Base-by-base conservation (phyloP, 148 eudicot genomes). In the Rhododendron vialii region DNA sequence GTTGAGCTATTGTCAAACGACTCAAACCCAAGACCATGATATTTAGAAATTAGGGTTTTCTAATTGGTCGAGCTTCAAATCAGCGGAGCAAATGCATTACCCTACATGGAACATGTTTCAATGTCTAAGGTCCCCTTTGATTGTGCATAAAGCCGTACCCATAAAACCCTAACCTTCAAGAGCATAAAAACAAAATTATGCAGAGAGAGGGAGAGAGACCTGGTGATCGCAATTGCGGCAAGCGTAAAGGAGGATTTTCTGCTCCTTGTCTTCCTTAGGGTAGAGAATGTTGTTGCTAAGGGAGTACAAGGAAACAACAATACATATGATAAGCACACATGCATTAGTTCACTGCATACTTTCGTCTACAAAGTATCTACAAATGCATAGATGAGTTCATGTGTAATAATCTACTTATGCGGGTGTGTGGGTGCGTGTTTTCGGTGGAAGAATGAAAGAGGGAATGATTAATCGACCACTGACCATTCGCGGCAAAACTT, bases 401-500 rank as follows among this genome's bases (percentile, higher is more conserved):
- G 2, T 55, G 65, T 35, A 47, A 9, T 9, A 47, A 47, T 47
- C 50, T 47, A 47, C 2, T 41, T 47, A 47, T 47, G 50, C 9
- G 50, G 50, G 50, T 8, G 65, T 17, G 35, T 79, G 57, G 30
- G 33, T 24, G 14, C 2, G 24, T 81, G 38, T 51, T 65, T 50
- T 57, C 38, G 63, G 35, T 17, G 9, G 4, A 83, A 28, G 24
- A 26, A 41, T 26, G 45, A 28, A 47, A 35, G n/a, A 38, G 22
- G 28, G n/a, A 9, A 59, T 57, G 43, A 7, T 55, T 20, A 80
- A 83, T 48, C 69, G 22, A 82, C 94, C 69, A 84, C 94, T 76
- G 14, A 96, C 99, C 99, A 96, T 91, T 96, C 97, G 59, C 97
- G 94, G 92, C 99, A 96, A 85, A 95, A 96, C 76, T 96, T 96